phyloP scores from a whole-genome alignment of 257 asterid genomes.

The Lavandula angustifolia region DNA sequence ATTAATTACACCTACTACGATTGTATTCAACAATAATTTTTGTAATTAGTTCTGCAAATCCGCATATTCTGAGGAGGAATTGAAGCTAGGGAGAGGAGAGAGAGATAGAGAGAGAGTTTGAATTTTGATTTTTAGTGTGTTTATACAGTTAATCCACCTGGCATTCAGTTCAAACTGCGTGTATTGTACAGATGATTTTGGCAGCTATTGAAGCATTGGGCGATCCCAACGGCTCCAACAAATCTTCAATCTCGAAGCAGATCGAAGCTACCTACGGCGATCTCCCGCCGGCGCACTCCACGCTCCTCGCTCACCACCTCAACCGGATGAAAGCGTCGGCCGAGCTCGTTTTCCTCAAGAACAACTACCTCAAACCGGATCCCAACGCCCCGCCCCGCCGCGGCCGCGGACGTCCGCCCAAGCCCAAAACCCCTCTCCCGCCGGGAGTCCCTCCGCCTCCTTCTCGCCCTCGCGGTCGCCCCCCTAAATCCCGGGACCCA shows the following conservation, averaged over 20 bases:
- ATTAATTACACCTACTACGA: no score
- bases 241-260: constrained; percentile 57
- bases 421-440: constrained; percentile 54
- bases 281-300: constrained; percentile 54
- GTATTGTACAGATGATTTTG: constrained; percentile 54
- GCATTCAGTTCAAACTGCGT: background rate
- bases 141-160: no score
- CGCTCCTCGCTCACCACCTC: constrained; percentile 65
- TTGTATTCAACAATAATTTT: no score
- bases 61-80: no score
- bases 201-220: constrained; percentile 56
- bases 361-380: constrained; percentile 63
- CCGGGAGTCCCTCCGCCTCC: constrained; percentile 37
- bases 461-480: constrained; percentile 76
- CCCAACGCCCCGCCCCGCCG: constrained; percentile 73
- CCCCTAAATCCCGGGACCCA: constrained; percentile 55
- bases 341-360: constrained; percentile 59
- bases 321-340: constrained; percentile 64
- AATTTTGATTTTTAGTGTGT: no score
- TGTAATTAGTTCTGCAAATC: no score
- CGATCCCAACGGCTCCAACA: constrained; percentile 58
- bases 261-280: constrained; percentile 61
- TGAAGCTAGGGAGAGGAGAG: no score
- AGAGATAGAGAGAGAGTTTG: no score
- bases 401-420: constrained; percentile 88